A percentile compares a stretch with the other conserved stretches of the same genome.
phyloP scores from a whole-genome alignment of 2,329 filamentous ascomycete genomes.

The Aspergillus latus region DNA sequence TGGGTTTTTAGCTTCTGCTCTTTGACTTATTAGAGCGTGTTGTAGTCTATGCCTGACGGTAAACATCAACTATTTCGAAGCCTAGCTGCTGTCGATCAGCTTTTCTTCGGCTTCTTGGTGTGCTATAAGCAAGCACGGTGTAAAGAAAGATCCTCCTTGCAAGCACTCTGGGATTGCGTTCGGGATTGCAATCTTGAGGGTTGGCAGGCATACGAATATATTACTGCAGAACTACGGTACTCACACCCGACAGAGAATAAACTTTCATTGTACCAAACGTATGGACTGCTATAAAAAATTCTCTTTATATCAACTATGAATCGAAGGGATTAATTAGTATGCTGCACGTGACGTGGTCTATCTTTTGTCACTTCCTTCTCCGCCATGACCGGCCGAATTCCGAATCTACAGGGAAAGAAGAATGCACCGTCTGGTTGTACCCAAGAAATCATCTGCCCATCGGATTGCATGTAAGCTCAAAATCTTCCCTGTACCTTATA shows the following conservation, averaged over 20 bases:
- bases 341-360: conserved; percentile 16
- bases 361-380: neutral
- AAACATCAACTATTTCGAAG: conserved; percentile 32
- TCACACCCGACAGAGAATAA: neutral
- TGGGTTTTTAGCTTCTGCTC: conserved; percentile 26
- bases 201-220: neutral
- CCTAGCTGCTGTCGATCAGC: conserved; percentile 21
- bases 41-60: conserved; percentile 40
- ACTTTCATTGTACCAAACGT: neutral
- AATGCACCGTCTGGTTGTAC: conserved; percentile 41
- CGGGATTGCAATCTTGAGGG: neutral
- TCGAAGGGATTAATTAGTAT: neutral
- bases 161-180: neutral
- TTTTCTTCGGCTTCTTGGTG: neutral
- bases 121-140: neutral
- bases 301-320: no score
- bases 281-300: no score
- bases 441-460: conserved; percentile 40
- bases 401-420: conserved; percentile 17
- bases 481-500: neutral
- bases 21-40: conserved; percentile 34
- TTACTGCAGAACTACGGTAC: neutral
- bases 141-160: neutral
- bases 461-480: conserved; percentile 45
- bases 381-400: neutral